These are phyloP conservation scores for Coffea humblotiana DNA, from an alignment of 305 asterid genomes.

Conservation along the genomic window DNA sequence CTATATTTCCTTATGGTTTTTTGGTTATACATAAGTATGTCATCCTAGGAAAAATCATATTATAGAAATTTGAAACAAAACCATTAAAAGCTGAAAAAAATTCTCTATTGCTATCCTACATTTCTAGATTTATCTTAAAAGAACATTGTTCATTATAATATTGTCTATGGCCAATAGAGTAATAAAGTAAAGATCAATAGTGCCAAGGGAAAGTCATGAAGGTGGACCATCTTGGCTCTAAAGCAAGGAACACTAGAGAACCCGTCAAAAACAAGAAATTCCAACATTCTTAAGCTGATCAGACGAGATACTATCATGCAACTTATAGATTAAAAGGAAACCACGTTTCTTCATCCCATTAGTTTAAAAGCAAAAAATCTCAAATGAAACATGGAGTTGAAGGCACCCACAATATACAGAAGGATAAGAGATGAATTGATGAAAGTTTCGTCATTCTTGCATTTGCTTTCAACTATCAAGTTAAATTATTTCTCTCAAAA, in stretches of 20 bases:
- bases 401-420: not conserved
- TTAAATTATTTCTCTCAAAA: not conserved
- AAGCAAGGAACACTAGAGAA: not conserved
- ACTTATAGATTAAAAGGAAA: conserved; percentile 16
- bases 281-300: conserved; percentile 3
- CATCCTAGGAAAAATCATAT: not conserved
- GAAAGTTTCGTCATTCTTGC: not conserved
- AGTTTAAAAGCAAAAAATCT: too few relatives aligned
- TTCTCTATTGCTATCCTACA: not conserved
- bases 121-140: not conserved
- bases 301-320: conserved; percentile 6
- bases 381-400: not conserved
- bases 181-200: conserved; percentile 22
- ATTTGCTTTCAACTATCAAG: not conserved
- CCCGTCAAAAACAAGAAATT: conserved; percentile 9
- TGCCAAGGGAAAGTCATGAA: conserved; percentile 25
- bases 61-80: not conserved
- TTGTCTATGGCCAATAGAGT: not conserved
- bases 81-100: not conserved
- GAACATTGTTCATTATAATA: not conserved
- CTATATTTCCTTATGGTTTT: not conserved
- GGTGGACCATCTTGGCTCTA: conserved; percentile 31
- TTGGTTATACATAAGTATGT: not conserved
- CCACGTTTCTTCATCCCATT: not conserved
- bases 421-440: not conserved